These are phyloP conservation scores for Euphrasia confusa DNA, from an alignment of 257 asterid genomes.

Conservation along the genomic window DNA sequence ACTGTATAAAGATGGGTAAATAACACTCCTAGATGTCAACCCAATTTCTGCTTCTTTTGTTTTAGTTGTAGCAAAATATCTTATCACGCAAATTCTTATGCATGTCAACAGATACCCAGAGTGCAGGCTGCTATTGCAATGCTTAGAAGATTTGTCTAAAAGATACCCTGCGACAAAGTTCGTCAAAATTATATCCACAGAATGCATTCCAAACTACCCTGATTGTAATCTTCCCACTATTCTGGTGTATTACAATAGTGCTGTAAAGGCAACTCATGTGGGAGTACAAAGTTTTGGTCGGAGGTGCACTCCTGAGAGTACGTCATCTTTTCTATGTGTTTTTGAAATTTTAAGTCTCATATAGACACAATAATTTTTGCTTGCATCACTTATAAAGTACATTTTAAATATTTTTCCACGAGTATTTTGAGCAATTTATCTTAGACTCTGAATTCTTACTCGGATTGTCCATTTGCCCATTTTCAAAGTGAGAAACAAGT, in stretches of 20 bases:
- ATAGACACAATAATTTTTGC: not conserved
- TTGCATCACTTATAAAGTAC: not conserved
- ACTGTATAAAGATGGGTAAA: conserved; percentile 87
- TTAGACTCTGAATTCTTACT: not conserved
- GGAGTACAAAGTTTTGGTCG: conserved; percentile 83
- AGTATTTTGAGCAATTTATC: conserved; percentile 11
- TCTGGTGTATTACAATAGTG: conserved; percentile 78
- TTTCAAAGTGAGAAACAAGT: conserved; percentile 8
- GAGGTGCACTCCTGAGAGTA: conserved; percentile 94
- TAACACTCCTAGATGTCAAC: not conserved
- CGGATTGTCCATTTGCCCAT: not conserved
- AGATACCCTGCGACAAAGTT: conserved; percentile 88
- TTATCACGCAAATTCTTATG: not conserved
- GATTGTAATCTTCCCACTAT: conserved; percentile 88
- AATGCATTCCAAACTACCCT: conserved; percentile 93
- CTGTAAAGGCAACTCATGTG: conserved; percentile 76
- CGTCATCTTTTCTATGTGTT: conserved; percentile 20
- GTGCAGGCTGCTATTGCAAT: conserved; percentile 74
- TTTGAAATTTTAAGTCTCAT: conserved; percentile 7
- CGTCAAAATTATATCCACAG: conserved; percentile 86
- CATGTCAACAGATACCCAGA: conserved; percentile 43
- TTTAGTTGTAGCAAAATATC: conserved; percentile 5
- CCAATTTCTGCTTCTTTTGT: not conserved
- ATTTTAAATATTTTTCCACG: not conserved
- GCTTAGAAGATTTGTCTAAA: conserved; percentile 73